Evolutionary conservation across 495 filamentous ascomycete species (phyloP), one percentile per base, ranked within the genome.

Genomic region (Penicillium ucsense): DNA sequence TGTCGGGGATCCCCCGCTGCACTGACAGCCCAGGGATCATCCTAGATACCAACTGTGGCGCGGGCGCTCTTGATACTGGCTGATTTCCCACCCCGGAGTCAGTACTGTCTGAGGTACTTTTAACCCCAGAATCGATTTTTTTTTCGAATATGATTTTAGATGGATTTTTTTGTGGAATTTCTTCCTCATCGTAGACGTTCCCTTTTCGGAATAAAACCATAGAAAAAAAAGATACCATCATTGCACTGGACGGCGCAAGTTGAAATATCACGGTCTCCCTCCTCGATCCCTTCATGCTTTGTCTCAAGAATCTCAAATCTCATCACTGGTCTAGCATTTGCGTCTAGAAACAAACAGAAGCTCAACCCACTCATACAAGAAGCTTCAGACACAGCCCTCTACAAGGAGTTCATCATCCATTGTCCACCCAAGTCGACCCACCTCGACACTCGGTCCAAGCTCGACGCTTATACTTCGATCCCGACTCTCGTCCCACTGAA

Each of bases 21-120:
- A 47, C 49, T 54, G 38, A 57, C 55, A 27, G 6, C 33, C 41
- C 64, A 59, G 53, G 66, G 66, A 68, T 71, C 49, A 69, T 64
- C 63, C 67, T 45, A 36, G 34, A 48, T 20, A 20, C 20, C 56
- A 47, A 39, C 31, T 49, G 44, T 45, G 38, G 29, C 46, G 30
- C 28, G 20, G 32, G 20, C 20, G 20, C 20, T 20, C 45, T 47
- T 52, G 31, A 30, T 31, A 46, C 3, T 41, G 44, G 37, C 49
- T 44, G 43, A 41, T 45, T 51, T 43, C 31, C 43, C 46, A 30
- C 45, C 38, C 50, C 4, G n/a, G 4, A 33, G 30, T 20, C 3
- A 7, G 41, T 43, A 32, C 41, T 43, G 31, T 33, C 6, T n/a
- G 8, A 2, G 5, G 20, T 20, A 20, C 20, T 20, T 20, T 20